Base-by-base conservation (phyloP, 2,329 filamentous ascomycete species). In the Tympanopsis confertula region DNA sequence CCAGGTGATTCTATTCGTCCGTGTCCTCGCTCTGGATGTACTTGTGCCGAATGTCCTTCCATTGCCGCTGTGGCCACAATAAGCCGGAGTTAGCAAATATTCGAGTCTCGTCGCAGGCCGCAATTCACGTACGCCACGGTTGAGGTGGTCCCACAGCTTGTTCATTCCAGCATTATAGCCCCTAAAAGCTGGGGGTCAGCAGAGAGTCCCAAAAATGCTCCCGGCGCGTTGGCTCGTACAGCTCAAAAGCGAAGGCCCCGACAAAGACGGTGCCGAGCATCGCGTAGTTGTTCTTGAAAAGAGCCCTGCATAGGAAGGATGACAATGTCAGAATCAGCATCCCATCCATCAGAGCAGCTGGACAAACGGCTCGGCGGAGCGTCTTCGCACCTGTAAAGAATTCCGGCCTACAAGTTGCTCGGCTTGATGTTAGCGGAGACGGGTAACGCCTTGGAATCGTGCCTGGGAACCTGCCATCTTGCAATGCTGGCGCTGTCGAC, bases 1-100 rank as follows among this genome's bases (percentile, higher is more conserved):
- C 45, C 59, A 53, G 29, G 60, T 37, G 24, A 4, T 13, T 5
- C 12, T 65, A 61, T 55, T 81, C 78, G 45, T 80, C 74, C 47
- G 78, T 78, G 46, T 83, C 79, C 22, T 7, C 22, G 42, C 71
- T 70, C 65, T 84, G 66, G 54, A 94, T 62, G 64, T 94, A 98
- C 65, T 74, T 81, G 62, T 80, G 68, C 68, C 93, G 89, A 69
- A 98, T 95, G 62, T 98, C 91, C 76, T 95, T 95, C 91, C 91
- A 96, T 93, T 95, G 89, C 56, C 89, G 86, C 89, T 96, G 56
- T 51, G 28, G 13, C n/a, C 18, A 24, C 29, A 26, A 14, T 13
- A 13, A 28, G 46, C n/a, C n/a, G n/a, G n/a, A n/a, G n/a, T n/a
- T n/a, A n/a, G n/a, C n/a, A n/a, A n/a, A 50, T 47, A 47, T 49